Conservation (phyloP, 441 rosid species). For the Mallotus repandus region DNA sequence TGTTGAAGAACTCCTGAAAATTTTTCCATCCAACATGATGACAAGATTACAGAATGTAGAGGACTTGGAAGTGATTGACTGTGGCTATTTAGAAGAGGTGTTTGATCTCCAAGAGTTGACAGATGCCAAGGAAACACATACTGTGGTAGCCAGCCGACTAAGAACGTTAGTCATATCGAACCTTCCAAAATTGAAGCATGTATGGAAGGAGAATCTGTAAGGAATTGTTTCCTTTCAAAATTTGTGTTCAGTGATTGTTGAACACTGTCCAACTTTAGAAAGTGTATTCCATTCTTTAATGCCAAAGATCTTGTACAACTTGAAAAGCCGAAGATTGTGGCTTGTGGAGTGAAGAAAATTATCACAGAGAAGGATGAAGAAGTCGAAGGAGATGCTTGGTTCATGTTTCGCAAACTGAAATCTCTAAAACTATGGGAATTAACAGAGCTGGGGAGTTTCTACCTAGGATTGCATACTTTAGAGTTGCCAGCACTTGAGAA, state of each 20-base stretch:
- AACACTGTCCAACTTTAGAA: conserved; percentile 15
- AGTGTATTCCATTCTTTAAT: conserved; percentile 27
- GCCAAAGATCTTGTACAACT: conserved; percentile 22
- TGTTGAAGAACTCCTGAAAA: not conserved
- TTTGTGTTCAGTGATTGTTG: not conserved
- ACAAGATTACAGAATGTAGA: conserved; percentile 13
- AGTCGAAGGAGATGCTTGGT: not conserved
- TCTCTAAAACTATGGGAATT: not conserved
- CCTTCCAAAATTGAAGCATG: conserved; percentile 31
- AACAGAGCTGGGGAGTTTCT: not conserved
- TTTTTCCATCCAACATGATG: conserved; percentile 13
- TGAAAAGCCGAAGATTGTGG: conserved; percentile 4
- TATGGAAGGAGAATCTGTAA: conserved; percentile 26
- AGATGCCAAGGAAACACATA: not conserved
- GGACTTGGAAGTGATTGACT: not conserved
- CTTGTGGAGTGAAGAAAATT: conserved; percentile 26
- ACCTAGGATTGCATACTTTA: not conserved
- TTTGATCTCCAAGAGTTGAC: conserved; percentile 17
- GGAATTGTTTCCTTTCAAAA: conserved; percentile 23
- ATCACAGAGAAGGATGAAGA: not conserved
- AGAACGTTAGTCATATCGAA: not conserved
- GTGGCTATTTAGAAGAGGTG: conserved; percentile 26
- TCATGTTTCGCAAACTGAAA: conserved; percentile 7
- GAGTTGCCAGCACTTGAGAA: not conserved
- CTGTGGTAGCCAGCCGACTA: not conserved